phyloP scores from a whole-genome alignment of 441 rosid species.

The Bruguiera hainesii region DNA sequence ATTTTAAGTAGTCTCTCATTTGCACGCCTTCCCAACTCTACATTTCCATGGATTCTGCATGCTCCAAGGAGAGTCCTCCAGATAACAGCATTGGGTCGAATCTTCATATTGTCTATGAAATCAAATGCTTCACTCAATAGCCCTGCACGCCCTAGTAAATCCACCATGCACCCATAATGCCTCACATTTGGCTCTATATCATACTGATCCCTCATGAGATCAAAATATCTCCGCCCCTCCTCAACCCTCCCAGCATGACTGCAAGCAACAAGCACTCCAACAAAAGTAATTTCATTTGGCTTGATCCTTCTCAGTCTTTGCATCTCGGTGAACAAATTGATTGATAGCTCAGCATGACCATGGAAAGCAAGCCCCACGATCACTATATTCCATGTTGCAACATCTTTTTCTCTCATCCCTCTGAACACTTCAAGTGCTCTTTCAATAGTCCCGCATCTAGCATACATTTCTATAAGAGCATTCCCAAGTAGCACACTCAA shows the following conservation, averaged over 20 bases:
- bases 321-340: conserved; percentile 46
- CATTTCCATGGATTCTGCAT: conserved; percentile 48
- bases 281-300: conserved; percentile 65
- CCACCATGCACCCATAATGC: conserved; percentile 62
- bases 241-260: conserved; percentile 67
- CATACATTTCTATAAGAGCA: conserved; percentile 75
- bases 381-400: conserved; percentile 81
- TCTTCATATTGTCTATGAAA: conserved; percentile 45
- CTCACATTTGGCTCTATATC: conserved; percentile 43
- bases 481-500: conserved; percentile 54
- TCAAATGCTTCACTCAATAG: conserved; percentile 45
- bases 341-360: conserved; percentile 56
- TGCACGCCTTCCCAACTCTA: conserved; percentile 50
- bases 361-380: conserved; percentile 72
- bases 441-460: conserved; percentile 69
- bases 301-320: conserved; percentile 40
- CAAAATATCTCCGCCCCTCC: conserved; percentile 50
- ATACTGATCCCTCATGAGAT: conserved; percentile 44
- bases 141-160: conserved; percentile 58
- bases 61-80: conserved; percentile 66
- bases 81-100: conserved; percentile 49
- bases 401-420: conserved; percentile 39
- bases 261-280: conserved; percentile 72
- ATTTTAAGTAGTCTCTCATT: conserved; percentile 36
- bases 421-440: conserved; percentile 55